Base-by-base conservation (phyloP, 225 moss, liverwort and hornwort species). In the Pseudisothecium myosuroides region DNA sequence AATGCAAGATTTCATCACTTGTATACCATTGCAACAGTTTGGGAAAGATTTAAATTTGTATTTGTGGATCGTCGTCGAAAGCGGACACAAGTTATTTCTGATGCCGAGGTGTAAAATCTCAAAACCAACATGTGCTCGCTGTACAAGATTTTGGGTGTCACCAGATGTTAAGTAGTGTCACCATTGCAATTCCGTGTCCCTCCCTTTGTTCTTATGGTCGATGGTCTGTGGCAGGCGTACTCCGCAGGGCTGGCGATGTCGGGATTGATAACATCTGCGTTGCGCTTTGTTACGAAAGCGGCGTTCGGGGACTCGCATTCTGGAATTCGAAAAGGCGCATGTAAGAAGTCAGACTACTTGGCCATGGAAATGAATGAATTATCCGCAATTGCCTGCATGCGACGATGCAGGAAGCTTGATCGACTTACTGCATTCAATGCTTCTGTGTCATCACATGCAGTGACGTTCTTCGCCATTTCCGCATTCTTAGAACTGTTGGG, bases 231-330 rank as follows among this genome's bases (percentile, higher is more conserved):
- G 39, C 89, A 98, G 97, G 93, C 96, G 54, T 98, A 93, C 81
- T 90, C 94, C 47, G 95, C 93, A 61, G 97, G 98, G 83, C 92
- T 98, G 41, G 96, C 93, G 77, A 96, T 95, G 89, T 95, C 95
- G 47, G 97, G 97, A 73, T 86, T 96, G 52, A 74, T 89, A 24
- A 94, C 98, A 19, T 92, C 95, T 45, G 85, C 83, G 56, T 77
- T 97, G 88, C 96, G 96, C n/a, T 94, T 98, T 93, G 29, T 95
- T 28, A 98, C 95, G 26, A 98, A 97, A 91, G 97, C 91, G 60
- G 92, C 92, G 37, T 95, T 95, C 76, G 97, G 96, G 58, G 90
- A 93, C 50, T 89, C 87, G 41, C 93, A 66, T 79, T 93, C 90
- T 56, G 98, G 92, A 72, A 89, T 97, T 63, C 95, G 97, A 16